A percentile compares a stretch with the other conserved stretches of the same genome.
These are phyloP conservation scores for Mercurialis annua DNA, from an alignment of 345 rosid species.

Conservation along the genomic window DNA sequence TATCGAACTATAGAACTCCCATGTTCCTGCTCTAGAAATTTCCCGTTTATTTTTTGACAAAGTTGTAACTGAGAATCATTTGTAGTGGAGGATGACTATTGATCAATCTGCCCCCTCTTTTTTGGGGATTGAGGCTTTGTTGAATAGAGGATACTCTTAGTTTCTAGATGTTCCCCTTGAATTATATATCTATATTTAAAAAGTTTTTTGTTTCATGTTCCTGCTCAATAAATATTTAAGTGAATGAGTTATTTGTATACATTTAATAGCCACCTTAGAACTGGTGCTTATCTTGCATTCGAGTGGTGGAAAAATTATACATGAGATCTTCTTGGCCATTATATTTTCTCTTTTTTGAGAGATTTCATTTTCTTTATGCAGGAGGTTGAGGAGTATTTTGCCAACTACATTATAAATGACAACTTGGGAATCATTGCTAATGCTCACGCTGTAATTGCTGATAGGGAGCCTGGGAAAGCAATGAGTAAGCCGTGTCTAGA, in stretches of 20 bases:
- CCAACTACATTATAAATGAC: no score
- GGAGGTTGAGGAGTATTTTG: no score
- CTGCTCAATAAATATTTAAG: not conserved
- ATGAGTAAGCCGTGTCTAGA: constrained; percentile 38
- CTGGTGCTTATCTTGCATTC: not conserved
- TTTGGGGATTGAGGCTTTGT: no score
- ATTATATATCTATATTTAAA: no score
- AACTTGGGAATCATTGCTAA: constrained; percentile 52
- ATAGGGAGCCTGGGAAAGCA: constrained; percentile 35
- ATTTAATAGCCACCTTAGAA: not conserved
- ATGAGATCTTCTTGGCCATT: no score
- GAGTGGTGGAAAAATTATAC: not conserved
- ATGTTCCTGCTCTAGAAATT: not conserved
- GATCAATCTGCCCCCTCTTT: no score
- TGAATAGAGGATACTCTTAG: no score
- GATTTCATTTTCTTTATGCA: constrained; percentile 13
- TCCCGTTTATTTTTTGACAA: not conserved
- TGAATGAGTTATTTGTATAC: not conserved
- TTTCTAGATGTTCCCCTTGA: no score
- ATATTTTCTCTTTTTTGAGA: not conserved
- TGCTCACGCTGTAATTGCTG: constrained; percentile 55
- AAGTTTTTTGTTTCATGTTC: no score
- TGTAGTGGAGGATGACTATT: no score
- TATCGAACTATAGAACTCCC: no score
- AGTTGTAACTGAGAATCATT: no score